A percentile compares a stretch with the other conserved stretches of the same genome.
phyloP scores from a whole-genome alignment of 306 rosid species.

The Arachis hypogaea region DNA sequence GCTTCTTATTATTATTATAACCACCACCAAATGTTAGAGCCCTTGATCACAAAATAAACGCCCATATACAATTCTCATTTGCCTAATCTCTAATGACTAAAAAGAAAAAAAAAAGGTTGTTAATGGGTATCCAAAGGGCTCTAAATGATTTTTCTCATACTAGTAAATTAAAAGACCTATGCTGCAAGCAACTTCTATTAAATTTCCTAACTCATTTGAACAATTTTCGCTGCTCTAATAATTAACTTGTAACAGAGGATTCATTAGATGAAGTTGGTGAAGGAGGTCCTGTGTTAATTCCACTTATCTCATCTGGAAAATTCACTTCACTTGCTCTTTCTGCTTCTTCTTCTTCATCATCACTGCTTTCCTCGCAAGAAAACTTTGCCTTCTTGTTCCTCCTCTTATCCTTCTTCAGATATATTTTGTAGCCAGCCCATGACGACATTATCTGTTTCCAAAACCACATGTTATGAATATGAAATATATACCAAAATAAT shows the following conservation, averaged over 20 bases:
- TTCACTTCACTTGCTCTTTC: conserved; percentile 24
- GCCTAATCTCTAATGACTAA: not conserved
- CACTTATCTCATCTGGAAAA: conserved; percentile 19
- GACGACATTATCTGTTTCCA: conserved; percentile 35
- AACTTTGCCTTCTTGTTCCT: conserved; percentile 9
- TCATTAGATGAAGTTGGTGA: conserved; percentile 11
- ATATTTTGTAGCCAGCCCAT: conserved; percentile 54
- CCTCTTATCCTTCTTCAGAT: conserved; percentile 16
- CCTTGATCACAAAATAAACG: conserved; percentile 1
- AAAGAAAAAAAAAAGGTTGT: conserved; percentile 18
- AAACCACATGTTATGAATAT: too few species aligned
- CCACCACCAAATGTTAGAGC: conserved; percentile 7
- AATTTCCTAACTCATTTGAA: conserved; percentile 13
- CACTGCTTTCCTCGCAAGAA: not conserved
- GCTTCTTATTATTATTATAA: conserved; percentile 26
- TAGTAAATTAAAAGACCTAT: not conserved
- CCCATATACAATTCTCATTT: conserved; percentile 11
- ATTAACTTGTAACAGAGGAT: conserved; percentile 9
- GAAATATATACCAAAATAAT: too few species aligned
- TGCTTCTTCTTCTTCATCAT: not conserved
- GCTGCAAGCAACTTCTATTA: conserved; percentile 36
- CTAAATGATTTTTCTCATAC: conserved; percentile 8
- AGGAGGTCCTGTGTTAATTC: conserved; percentile 24
- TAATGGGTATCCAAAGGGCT: not conserved
- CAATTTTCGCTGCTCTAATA: conserved; percentile 5